Conservation (phyloP, 2,329 filamentous ascomycete genomes). For the Verticillium nonalfalfae region DNA sequence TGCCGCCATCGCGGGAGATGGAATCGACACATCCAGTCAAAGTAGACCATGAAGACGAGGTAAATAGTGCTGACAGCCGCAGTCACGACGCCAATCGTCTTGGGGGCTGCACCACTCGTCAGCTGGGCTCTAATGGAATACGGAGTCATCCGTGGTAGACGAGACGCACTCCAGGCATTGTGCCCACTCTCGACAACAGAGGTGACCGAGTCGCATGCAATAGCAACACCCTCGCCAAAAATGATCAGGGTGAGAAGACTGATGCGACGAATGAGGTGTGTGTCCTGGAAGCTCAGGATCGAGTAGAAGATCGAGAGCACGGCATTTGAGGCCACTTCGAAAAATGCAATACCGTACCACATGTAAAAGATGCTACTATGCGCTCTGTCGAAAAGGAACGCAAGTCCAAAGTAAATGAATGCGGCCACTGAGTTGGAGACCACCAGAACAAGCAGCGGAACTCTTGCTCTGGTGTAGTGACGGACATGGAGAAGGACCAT, state of each 20-base stretch:
- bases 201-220: slow-evolving; percentile 20
- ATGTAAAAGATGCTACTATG: slow-evolving; percentile 27
- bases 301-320: slow-evolving; percentile 46
- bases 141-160: neutral
- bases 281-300: slow-evolving; percentile 54
- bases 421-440: slow-evolving; percentile 25
- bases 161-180: slow-evolving; percentile 28
- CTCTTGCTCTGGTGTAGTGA: slow-evolving; percentile 27
- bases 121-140: neutral
- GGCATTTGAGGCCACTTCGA: slow-evolving; percentile 47
- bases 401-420: slow-evolving; percentile 32
- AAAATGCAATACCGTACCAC: slow-evolving; percentile 47
- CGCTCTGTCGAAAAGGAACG: slow-evolving; percentile 27
- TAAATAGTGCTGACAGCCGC: slow-evolving; percentile 34
- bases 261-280: slow-evolving; percentile 58
- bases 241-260: slow-evolving; percentile 59
- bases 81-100: slow-evolving; percentile 32
- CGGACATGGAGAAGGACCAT: slow-evolving; percentile 36
- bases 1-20: slow-evolving; percentile 51
- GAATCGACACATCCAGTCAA: slow-evolving; percentile 60
- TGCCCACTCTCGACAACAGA: slow-evolving; percentile 12
- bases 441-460: slow-evolving; percentile 28
- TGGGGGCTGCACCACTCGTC: slow-evolving; percentile 17
- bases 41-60: slow-evolving; percentile 39
- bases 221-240: slow-evolving; percentile 59